A percentile compares a stretch with the other conserved stretches of the same genome.
phyloP scores from a whole-genome alignment of 495 filamentous ascomycete genomes.

The Evernia prunastri region DNA sequence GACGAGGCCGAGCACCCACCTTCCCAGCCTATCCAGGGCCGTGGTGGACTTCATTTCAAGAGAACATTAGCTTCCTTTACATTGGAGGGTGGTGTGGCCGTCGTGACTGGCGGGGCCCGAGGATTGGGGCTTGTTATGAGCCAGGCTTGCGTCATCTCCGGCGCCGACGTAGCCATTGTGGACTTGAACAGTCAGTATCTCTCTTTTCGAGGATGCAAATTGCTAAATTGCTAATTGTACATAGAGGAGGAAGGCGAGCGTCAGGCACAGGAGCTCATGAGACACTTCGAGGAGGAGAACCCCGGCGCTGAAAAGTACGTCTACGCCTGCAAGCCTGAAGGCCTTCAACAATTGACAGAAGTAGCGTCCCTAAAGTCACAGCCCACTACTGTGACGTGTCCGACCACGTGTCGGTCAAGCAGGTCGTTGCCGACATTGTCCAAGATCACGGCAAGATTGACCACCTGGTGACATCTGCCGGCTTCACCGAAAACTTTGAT shows the following conservation, averaged over 20 bases:
- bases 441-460: slow-evolving; percentile 73
- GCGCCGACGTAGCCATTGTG: slow-evolving; percentile 84
- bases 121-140: slow-evolving; percentile 88
- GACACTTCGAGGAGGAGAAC: slow-evolving; percentile 69
- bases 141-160: slow-evolving; percentile 77
- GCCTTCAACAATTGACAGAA: not conserved
- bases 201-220: not conserved
- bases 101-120: slow-evolving; percentile 82
- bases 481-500: slow-evolving; percentile 93
- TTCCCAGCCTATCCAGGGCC: slow-evolving; percentile 59
- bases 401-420: slow-evolving; percentile 64
- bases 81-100: slow-evolving; percentile 65
- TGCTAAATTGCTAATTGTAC: slow-evolving; percentile 19
- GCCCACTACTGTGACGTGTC: slow-evolving; percentile 87
- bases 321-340: not conserved
- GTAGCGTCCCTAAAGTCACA: slow-evolving; percentile 71
- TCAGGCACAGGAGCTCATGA: slow-evolving; percentile 63
- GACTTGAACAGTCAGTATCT: slow-evolving; percentile 75
- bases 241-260: slow-evolving; percentile 77
- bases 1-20: slow-evolving; percentile 60
- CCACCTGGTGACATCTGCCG: slow-evolving; percentile 88
- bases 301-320: slow-evolving; percentile 63
- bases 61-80: slow-evolving; percentile 70
- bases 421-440: slow-evolving; percentile 62
- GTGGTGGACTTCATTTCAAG: slow-evolving; percentile 64